Base-by-base conservation (phyloP, 2,329 filamentous ascomycete species). In the Fusarium clavum region DNA sequence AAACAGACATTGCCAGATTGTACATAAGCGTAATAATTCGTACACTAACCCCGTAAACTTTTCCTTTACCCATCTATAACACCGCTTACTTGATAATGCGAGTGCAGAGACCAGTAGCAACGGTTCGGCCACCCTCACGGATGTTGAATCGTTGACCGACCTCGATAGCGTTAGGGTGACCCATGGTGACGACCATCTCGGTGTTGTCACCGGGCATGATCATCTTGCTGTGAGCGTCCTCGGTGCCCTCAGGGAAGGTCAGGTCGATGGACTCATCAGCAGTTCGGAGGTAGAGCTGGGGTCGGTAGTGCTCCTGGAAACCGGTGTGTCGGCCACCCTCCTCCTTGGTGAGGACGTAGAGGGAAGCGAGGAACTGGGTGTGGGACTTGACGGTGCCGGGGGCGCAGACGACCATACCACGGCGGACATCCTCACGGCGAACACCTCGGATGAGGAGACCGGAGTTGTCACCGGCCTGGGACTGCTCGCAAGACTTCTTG, bases 201-300 rank as follows among this genome's bases (percentile, higher is more conserved):
- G 97, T 90, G 83, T 99, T 99, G 88, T 99, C 96, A 82, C 96
- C 96, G 55, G 96, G 96, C 94, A 97, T 97, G 82, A 98, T 91
- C 86, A 94, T 92, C 87, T 93, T 94, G 81, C 84, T 84, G 70
- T 86, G 80, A 64, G 87, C 82, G 76, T 95, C 91, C 81, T 91
- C 90, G 69, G 87, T 91, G 69, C 92, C 92, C 77, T 96, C 94
- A 57, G 94, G 94, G 91, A 95, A 98, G 80, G 86, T 90, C 76
- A 99, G 88, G 61, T 91, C 86, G 77, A 92, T 91, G 24, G 86
- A 87, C 86, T 92, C 89, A 85, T 94, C 93, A 73, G 95, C 93
- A 73, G 96, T 98, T 79, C 96, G 93, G 81, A 99, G 89, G 87
- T 92, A 99, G 80, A 98, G 90, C 86, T 98, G 95, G 54, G 96